A percentile compares a stretch with the other conserved stretches of the same genome.
Conservation (phyloP, 179 eudicot species). For the Gypsophila paniculata region DNA sequence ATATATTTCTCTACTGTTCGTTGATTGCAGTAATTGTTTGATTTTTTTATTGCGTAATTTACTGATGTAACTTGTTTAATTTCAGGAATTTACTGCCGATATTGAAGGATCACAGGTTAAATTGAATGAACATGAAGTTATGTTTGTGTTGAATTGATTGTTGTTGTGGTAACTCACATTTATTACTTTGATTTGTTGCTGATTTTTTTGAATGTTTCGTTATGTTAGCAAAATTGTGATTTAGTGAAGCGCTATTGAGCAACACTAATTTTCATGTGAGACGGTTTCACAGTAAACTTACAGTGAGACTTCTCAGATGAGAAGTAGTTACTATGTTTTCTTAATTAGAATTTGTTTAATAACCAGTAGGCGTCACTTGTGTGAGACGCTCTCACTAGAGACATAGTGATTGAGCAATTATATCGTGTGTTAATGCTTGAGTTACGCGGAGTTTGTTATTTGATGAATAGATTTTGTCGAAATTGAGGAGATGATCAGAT, state of each 20-base stretch:
- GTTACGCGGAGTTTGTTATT: not conserved
- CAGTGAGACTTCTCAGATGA: no score
- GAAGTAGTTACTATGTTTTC: no score
- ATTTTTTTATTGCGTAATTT: not conserved
- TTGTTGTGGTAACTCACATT: not conserved
- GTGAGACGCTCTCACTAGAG: no score
- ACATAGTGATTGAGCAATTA: not conserved
- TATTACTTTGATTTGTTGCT: not conserved
- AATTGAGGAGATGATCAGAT: not conserved
- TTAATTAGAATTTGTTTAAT: no score
- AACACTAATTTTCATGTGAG: no score
- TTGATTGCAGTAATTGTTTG: not conserved
- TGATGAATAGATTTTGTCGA: not conserved
- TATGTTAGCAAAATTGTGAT: not conserved
- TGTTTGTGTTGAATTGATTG: not conserved
- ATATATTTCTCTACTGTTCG: not conserved
- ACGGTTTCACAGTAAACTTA: no score
- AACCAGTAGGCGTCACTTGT: no score
- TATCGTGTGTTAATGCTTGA: not conserved
- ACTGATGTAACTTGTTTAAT: not conserved
- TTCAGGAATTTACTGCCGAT: not conserved
- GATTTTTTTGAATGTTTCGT: not conserved
- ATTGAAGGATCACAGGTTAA: slow-evolving; percentile 4
- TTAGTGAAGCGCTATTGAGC: not conserved
- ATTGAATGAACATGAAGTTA: not conserved